Percentiles rank a stretch among this genome's conserved stretches.
Conservation (phyloP, 768 basidiomycete genomes). For the Boletus tylopilopsis region DNA sequence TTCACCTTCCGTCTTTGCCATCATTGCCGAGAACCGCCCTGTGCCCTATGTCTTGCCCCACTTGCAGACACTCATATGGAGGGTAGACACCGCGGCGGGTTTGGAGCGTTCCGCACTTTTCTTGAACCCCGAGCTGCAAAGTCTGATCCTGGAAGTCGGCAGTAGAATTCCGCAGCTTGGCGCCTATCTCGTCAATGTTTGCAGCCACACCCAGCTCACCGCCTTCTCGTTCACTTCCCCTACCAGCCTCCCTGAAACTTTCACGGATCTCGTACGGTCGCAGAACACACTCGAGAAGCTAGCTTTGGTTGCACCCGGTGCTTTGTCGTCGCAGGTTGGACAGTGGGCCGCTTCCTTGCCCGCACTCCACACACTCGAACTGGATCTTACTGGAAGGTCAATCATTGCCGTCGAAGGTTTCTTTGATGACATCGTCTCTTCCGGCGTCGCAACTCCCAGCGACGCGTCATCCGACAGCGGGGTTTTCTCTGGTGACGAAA, state of each 20-base stretch:
- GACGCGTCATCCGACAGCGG: constrained; percentile 73
- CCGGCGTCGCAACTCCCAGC: constrained; percentile 68
- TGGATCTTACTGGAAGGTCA: constrained; percentile 69
- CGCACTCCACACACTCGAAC: constrained; percentile 56
- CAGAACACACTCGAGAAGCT: constrained; percentile 62
- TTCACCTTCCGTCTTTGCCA: constrained; percentile 60
- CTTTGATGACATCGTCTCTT: constrained; percentile 66
- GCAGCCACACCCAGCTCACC: constrained; percentile 58
- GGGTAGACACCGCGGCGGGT: constrained; percentile 60
- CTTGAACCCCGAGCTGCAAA: constrained; percentile 59
- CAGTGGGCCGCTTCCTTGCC: constrained; percentile 69
- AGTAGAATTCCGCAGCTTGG: constrained; percentile 55
- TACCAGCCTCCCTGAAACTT: constrained; percentile 64
- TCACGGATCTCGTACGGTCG: constrained; percentile 59
- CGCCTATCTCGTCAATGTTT: constrained; percentile 61
- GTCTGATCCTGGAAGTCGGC: constrained; percentile 58
- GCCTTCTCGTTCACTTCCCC: constrained; percentile 69
- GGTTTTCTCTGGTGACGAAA: constrained; percentile 72
- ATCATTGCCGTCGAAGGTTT: constrained; percentile 74
- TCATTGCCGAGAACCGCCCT: constrained; percentile 63
- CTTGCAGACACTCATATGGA: constrained; percentile 69
- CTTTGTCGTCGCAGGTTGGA: constrained; percentile 65
- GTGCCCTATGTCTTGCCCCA: constrained; percentile 63
- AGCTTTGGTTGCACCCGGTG: constrained; percentile 69
- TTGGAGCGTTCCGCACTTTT: constrained; percentile 64